Percentiles rank a stretch among this genome's conserved stretches.
phyloP scores from a whole-genome alignment of 2,329 filamentous ascomycete genomes.

The Juglanconis sp. region DNA sequence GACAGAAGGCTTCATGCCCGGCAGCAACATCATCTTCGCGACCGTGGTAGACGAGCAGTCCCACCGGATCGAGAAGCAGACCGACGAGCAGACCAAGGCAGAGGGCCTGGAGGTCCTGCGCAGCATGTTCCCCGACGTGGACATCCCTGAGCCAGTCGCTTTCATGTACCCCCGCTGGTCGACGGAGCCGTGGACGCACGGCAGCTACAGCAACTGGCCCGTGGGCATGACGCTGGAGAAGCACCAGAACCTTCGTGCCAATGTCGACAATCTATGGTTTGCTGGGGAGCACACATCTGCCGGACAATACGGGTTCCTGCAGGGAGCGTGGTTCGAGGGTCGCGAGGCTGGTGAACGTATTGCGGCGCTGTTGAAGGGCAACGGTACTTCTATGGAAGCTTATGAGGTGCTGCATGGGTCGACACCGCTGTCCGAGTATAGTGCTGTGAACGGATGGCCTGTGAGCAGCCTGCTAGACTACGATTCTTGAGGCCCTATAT shows the following conservation, averaged over 20 bases:
- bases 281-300: constrained; percentile 63
- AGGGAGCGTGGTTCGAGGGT: constrained; percentile 59
- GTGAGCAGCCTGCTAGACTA: constrained; percentile 30
- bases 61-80: constrained; percentile 57
- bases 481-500: not conserved
- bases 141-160: constrained; percentile 55
- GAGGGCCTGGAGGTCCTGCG: constrained; percentile 57
- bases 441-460: constrained; percentile 34
- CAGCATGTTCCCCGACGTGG: constrained; percentile 56
- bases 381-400: constrained; percentile 22
- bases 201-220: constrained; percentile 68
- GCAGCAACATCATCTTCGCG: constrained; percentile 63
- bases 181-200: constrained; percentile 44
- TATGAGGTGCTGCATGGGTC: constrained; percentile 34
- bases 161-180: constrained; percentile 63
- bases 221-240: constrained; percentile 58
- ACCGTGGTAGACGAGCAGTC: constrained; percentile 57
- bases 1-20: constrained; percentile 54
- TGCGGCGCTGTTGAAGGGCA: constrained; percentile 32
- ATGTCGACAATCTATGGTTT: constrained; percentile 59
- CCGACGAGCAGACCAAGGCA: constrained; percentile 52
- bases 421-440: constrained; percentile 31
- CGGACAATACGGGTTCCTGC: constrained; percentile 64
- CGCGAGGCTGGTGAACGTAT: constrained; percentile 44
- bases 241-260: constrained; percentile 67